Conservation (phyloP, 202 grass and related monocot genomes). For the Setaria viridis region DNA sequence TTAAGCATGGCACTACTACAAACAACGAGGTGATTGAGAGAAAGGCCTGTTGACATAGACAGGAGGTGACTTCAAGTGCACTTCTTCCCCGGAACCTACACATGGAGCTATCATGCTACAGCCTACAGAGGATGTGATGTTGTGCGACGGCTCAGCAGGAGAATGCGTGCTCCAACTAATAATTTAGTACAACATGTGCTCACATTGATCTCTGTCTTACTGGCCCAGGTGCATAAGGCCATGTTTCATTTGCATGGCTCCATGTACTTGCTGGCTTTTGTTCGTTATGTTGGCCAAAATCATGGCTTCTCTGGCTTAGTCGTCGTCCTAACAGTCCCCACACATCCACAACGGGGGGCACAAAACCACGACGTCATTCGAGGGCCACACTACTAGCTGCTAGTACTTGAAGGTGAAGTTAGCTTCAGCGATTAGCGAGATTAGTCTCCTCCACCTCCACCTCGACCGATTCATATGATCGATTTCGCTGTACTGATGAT, state of each 20-base stretch:
- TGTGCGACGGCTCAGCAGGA: conserved; percentile 9
- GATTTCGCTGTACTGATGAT: not conserved
- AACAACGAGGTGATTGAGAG: not conserved
- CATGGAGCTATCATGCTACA: not conserved
- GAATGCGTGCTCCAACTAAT: conserved; percentile 18
- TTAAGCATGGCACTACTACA: conserved; percentile 11
- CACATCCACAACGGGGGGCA: not conserved
- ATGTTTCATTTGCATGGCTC: too few species aligned
- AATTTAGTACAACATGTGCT: not conserved
- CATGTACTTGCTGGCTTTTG: not conserved
- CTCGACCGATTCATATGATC: not conserved
- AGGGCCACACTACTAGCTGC: not conserved
- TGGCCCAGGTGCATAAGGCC: not conserved
- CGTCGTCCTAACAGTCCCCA: not conserved
- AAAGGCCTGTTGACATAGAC: conserved; percentile 17
- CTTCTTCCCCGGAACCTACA: conserved; percentile 43
- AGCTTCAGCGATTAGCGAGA: conserved; percentile 12
- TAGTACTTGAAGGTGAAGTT: conserved; percentile 11
- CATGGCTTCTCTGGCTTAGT: not conserved
- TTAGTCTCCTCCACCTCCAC: not conserved
- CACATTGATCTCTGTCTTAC: not conserved
- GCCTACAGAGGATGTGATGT: too few species aligned
- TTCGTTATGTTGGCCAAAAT: too few species aligned
- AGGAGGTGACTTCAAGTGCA: conserved; percentile 67
- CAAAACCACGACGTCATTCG: too few species aligned